phyloP scores from a whole-genome alignment of 345 rosid genomes.

The Sonneratia caseolaris region DNA sequence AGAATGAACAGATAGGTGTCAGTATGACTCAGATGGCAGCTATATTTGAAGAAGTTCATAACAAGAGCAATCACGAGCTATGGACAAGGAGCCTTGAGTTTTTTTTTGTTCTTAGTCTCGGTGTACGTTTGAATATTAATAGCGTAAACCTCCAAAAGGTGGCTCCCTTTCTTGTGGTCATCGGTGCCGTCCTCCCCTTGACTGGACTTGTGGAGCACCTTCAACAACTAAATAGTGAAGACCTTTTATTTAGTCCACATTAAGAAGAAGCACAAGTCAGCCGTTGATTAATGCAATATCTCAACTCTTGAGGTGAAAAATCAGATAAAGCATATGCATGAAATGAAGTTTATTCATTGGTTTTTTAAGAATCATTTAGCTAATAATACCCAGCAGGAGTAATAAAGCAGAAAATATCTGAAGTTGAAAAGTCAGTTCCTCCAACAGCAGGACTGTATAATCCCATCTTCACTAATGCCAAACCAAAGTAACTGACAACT shows the following conservation, averaged over 20 bases:
- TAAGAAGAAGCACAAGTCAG: no score
- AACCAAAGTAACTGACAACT: not conserved
- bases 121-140: conserved; percentile 97
- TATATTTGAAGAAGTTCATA: not conserved
- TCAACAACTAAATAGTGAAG: conserved; percentile 46
- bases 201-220: conserved; percentile 94
- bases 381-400: no score
- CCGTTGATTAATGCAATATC: no score
- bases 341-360: no score
- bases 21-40: not conserved
- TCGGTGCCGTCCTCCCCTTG: conserved; percentile 96
- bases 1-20: not conserved
- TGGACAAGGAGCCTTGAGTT: conserved; percentile 42
- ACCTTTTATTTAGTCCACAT: no score
- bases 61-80: not conserved
- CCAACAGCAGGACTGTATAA: not conserved
- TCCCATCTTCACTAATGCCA: not conserved
- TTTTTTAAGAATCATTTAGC: no score
- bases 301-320: no score
- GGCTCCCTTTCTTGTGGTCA: conserved; percentile 99
- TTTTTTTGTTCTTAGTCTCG: conserved; percentile 94
- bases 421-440: not conserved
- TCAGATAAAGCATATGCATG: no score
- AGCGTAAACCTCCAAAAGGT: conserved; percentile 94
- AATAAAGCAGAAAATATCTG: no score